phyloP scores from a whole-genome alignment of 345 rosid genomes.

The Psidium friedrichsthalianum region DNA sequence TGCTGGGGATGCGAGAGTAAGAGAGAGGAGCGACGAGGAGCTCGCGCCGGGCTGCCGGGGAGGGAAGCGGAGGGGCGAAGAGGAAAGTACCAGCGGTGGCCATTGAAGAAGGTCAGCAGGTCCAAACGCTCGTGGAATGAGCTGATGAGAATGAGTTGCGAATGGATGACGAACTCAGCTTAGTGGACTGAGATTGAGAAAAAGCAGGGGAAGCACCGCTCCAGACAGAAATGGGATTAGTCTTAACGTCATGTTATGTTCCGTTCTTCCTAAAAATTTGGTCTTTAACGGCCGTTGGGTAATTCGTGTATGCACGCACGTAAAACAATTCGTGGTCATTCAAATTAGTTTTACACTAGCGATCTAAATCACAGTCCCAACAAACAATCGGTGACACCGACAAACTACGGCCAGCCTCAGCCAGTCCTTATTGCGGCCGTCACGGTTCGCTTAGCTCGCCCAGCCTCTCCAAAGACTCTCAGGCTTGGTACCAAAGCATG shows the following conservation, averaged over 20 bases:
- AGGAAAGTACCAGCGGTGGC: constrained; percentile 1
- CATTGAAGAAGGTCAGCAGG: neutral
- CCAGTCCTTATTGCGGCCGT: neutral
- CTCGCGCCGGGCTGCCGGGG: neutral
- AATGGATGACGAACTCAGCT: neutral
- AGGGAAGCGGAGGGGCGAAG: neutral
- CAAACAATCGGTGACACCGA: neutral
- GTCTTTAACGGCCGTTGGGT: too few species aligned
- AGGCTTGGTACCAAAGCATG: neutral
- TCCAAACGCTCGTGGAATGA: neutral
- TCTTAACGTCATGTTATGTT: too few species aligned
- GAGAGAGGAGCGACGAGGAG: neutral
- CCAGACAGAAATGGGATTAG: too few species aligned
- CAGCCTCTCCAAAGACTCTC: neutral
- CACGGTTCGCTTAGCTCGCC: neutral
- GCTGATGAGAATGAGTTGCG: neutral
- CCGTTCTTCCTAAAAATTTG: too few species aligned
- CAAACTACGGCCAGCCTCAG: neutral
- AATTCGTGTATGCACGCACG: too few species aligned
- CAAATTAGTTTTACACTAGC: neutral
- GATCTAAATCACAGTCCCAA: neutral
- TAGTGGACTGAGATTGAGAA: neutral
- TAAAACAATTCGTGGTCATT: too few species aligned
- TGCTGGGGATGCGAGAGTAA: neutral
- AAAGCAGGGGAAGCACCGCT: neutral